Base-by-base conservation (phyloP, 1,284 basidiomycete species). In the Violaceomyces palustris region DNA sequence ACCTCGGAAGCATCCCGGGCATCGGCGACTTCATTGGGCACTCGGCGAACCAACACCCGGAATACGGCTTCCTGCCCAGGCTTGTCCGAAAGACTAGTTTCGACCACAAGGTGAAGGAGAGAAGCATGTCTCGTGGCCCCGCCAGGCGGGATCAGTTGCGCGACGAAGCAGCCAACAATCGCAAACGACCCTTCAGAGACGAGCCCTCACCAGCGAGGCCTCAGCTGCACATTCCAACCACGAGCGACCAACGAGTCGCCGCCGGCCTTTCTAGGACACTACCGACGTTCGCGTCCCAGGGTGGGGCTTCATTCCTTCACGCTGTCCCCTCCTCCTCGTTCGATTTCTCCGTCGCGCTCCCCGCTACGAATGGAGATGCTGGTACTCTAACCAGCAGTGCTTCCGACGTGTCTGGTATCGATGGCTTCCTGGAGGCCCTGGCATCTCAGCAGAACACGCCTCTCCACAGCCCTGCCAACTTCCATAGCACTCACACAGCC, bases 11-110 rank as follows among this genome's bases (percentile, higher is more conserved):
- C 33, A 67, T 72, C 6, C 64, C 69, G 0, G 69, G 69, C 23
- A 67, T 71, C 24, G 69, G 59, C 24, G 68, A 72, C 45, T 72
- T 61, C 42, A 54, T 64, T 32, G 57, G 62, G 6, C 64, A 68
- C 34, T 48, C 65, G 17, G 64, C 63, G 24, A 72, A 72, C 47
- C 67, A 69, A 35, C 67, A 72, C 44, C 68, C 69, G 6, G 67
- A 71, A 29, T 72, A 72, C 42, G 69, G 69, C 23, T 72, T 72
- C 52, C 35, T 72, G 27, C 69, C 69, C 2, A 58, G 69, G 10
- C 40, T 71, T 26, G 69, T 72, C 15, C 64, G 69, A 23, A 72
- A 72, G 59, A 72, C 69, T 4, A 69, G 67, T 35, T 72, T 72
- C 45, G 69, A 72, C 39, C 69, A 72, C 57, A 71, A 69, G 35